These are phyloP conservation scores for Rhipidocladum racemiflorum DNA, from an alignment of 176 grass and related monocot genomes.

Conservation along the genomic window DNA sequence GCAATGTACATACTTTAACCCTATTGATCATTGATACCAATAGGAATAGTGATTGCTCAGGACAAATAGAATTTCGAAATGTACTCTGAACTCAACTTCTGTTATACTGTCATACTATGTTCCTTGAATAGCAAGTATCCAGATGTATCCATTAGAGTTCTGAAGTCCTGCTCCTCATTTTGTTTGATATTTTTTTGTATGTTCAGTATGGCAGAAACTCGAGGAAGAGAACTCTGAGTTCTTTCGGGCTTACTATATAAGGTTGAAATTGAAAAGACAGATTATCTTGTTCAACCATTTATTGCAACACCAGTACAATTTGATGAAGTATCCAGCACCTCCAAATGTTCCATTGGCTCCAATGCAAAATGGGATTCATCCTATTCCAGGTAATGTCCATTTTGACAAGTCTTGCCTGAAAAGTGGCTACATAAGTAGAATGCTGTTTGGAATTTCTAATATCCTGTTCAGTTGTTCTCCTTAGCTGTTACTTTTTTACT, in stretches of 20 bases:
- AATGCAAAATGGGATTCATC: constrained; percentile 89
- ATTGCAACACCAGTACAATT: constrained; percentile 84
- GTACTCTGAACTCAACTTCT: constrained; percentile 13
- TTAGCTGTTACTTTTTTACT: constrained; percentile 9
- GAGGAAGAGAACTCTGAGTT: constrained; percentile 98
- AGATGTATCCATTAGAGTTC: neutral
- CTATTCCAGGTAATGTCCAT: constrained; percentile 67
- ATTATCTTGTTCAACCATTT: constrained; percentile 96
- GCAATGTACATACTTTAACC: neutral
- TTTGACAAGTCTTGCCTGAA: constrained; percentile 2
- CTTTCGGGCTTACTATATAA: constrained; percentile 95
- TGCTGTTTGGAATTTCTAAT: neutral
- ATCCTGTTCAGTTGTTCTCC: neutral
- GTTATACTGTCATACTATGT: neutral
- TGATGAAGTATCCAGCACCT: constrained; percentile 80
- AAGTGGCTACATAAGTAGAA: neutral
- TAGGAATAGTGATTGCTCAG: neutral
- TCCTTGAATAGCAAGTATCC: neutral
- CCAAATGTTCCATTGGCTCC: constrained; percentile 66
- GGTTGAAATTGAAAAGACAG: constrained; percentile 91
- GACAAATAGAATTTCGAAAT: neutral
- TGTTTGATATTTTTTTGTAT: constrained; percentile 25
- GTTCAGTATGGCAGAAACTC: constrained; percentile 98
- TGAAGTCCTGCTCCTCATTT: constrained; percentile 15
- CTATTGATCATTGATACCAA: neutral